Base-by-base conservation (phyloP, 805 yeast species). In the Groenewaldozyma salmanticensis region DNA sequence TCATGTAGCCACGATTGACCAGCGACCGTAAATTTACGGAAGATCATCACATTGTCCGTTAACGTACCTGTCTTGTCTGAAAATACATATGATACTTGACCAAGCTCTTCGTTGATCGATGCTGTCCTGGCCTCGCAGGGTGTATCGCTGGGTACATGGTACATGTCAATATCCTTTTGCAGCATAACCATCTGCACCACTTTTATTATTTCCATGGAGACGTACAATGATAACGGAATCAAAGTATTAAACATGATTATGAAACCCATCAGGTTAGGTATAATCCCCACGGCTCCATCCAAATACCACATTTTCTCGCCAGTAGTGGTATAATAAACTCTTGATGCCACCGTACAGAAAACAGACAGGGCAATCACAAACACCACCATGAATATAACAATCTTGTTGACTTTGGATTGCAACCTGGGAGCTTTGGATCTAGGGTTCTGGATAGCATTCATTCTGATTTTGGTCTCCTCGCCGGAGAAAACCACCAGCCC, bases 41-140 rank as follows among this genome's bases (percentile, higher is more conserved):
- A 92, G 21, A 90, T 65, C 99, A 92, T 92, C 52, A 79, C 65
- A 57, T 92, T 92, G 52, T 92, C 97, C 0, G 99, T 92, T 46
- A 92, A 70, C 0, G 99, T 92, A 6, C 99, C 99, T 0, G 98
- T 92, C 60, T 92, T 92, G 61, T 92, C 99, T 45, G 95, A 83
- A 59, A 92, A 92, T 2, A 92, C 73, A 56, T 90, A 88, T 37
- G 95, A 81, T 1, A 94, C 96, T 58, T 92, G 99, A 2, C 99
- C 99, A 52, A 92, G 67, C 61, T 92, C 98, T 58, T 92, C 99
- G 49, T 92, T 72, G 50, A 92, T 86, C 0, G 96, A 84, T 0
- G 97, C 95, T 0, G 97, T 88, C 57, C 90, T 79, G 0, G 96
- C 94, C 52, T 84, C 95, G 37, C 95, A 90, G 0, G 95, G 95